Conservation (phyloP, 2,329 filamentous ascomycete species). For the Dactylonectria estremocensis region DNA sequence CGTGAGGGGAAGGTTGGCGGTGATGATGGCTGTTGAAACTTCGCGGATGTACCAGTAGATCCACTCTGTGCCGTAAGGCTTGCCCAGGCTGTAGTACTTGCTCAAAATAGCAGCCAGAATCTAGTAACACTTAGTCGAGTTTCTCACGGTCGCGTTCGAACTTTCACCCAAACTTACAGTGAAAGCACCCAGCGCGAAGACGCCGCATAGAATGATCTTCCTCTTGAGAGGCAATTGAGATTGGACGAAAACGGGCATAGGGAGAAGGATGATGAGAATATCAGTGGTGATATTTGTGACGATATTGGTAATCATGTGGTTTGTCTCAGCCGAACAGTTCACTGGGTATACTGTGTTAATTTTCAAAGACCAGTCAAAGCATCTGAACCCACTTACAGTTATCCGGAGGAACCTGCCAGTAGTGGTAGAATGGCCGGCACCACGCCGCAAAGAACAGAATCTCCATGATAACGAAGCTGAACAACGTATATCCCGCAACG, state of each 20-base stretch:
- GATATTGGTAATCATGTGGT: conserved; percentile 71
- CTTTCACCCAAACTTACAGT: conserved; percentile 51
- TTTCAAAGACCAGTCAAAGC: neutral
- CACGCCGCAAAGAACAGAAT: conserved; percentile 59
- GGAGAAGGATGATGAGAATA: conserved; percentile 69
- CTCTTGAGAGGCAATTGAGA: conserved; percentile 64
- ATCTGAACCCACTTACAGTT: conserved; percentile 5
- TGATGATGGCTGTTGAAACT: conserved; percentile 62
- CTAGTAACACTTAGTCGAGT: conserved; percentile 19
- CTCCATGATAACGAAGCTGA: conserved; percentile 64
- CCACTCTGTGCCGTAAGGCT: conserved; percentile 58
- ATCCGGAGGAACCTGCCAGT: conserved; percentile 27
- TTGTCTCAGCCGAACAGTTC: conserved; percentile 65
- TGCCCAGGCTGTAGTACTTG: conserved; percentile 60
- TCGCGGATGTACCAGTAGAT: conserved; percentile 64
- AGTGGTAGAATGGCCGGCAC: conserved; percentile 25
- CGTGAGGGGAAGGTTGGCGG: conserved; percentile 60
- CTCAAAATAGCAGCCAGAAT: conserved; percentile 49
- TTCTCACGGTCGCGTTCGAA: neutral
- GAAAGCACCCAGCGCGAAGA: conserved; percentile 62
- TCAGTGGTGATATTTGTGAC: conserved; percentile 73
- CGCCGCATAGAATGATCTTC: conserved; percentile 65
- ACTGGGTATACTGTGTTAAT: conserved; percentile 16
- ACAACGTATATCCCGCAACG: conserved; percentile 60
- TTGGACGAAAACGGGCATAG: conserved; percentile 66